These are phyloP conservation scores for Beauveria asiatica DNA, from an alignment of 2,329 filamentous ascomycete genomes.

Conservation along the genomic window DNA sequence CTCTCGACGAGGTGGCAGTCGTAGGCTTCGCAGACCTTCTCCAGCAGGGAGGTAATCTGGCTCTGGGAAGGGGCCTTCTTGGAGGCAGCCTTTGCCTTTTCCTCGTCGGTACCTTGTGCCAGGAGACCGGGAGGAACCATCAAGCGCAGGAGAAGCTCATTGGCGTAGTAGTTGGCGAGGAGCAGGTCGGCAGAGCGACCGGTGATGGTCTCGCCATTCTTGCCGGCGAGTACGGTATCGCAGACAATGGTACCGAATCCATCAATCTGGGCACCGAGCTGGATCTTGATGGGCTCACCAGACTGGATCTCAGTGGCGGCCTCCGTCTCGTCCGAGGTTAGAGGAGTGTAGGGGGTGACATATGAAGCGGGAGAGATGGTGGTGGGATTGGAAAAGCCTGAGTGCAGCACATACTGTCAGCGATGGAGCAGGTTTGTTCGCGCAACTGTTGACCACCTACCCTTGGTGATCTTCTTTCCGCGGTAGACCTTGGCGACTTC, in stretches of 20 bases:
- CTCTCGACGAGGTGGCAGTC: slow-evolving; percentile 92
- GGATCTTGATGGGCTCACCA: slow-evolving; percentile 89
- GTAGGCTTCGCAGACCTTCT: slow-evolving; percentile 87
- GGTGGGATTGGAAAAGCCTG: slow-evolving; percentile 85
- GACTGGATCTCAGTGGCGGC: slow-evolving; percentile 70
- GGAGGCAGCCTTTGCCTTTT: slow-evolving; percentile 83
- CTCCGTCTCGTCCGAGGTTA: slow-evolving; percentile 79
- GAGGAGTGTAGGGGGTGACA: slow-evolving; percentile 92
- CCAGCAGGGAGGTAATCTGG: slow-evolving; percentile 78
- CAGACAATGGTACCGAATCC: slow-evolving; percentile 95
- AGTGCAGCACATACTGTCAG: slow-evolving; percentile 12
- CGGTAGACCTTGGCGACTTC: slow-evolving; percentile 95
- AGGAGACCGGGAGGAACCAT: slow-evolving; percentile 88
- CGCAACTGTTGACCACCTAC: slow-evolving; percentile 36
- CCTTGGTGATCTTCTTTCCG: slow-evolving; percentile 94
- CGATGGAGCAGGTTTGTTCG: neutral
- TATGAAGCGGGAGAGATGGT: slow-evolving; percentile 91
- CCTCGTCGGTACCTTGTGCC: slow-evolving; percentile 76
- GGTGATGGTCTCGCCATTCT: slow-evolving; percentile 55
- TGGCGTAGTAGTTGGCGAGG: slow-evolving; percentile 87
- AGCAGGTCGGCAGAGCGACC: slow-evolving; percentile 80
- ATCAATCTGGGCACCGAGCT: slow-evolving; percentile 97
- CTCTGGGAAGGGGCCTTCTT: slow-evolving; percentile 77
- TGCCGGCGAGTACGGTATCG: slow-evolving; percentile 74
- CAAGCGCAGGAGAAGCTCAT: slow-evolving; percentile 84